Conservation (phyloP, 208 protist genomes). For the Trypanosoma theileri region DNA sequence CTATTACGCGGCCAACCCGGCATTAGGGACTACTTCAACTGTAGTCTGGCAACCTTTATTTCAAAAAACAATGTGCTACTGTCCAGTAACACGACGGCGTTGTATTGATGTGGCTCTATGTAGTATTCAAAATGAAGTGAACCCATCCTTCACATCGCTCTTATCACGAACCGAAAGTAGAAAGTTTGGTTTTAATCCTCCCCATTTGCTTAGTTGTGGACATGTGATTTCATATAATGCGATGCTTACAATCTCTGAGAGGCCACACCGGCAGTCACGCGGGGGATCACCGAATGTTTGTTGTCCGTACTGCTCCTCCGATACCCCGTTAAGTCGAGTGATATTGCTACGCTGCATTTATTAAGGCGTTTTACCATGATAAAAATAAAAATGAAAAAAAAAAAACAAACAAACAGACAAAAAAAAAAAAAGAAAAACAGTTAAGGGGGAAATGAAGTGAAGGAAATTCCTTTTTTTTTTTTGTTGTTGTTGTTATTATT, state of each 20-base stretch:
- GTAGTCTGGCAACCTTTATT: constrained; percentile 54
- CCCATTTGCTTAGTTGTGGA: constrained; percentile 70
- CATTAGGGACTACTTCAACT: constrained; percentile 17
- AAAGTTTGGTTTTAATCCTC: constrained; percentile 43
- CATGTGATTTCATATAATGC: constrained; percentile 73
- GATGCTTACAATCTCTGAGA: constrained; percentile 36
- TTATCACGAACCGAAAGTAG: background rate
- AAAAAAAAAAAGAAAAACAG: background rate
- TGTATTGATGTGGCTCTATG: constrained; percentile 67
- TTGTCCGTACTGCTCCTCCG: constrained; percentile 72
- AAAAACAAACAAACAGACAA: background rate
- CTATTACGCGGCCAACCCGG: constrained; percentile 29
- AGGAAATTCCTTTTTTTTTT: background rate
- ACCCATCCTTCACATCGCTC: too few species aligned
- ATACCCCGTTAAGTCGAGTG: constrained; percentile 36
- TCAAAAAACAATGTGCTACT: constrained; percentile 78
- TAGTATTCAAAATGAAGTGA: constrained; percentile 13
- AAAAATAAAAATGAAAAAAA: background rate
- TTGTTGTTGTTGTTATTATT: background rate
- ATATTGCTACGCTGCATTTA: constrained; percentile 65
- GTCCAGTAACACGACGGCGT: constrained; percentile 70
- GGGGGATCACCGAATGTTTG: constrained; percentile 28
- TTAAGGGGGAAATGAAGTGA: background rate
- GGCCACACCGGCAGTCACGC: constrained; percentile 29
- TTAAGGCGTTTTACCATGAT: background rate